A percentile compares a stretch with the other conserved stretches of the same genome.
Evolutionary conservation across 495 filamentous ascomycete species (phyloP).

Genomic region (Tuber aestivum): DNA sequence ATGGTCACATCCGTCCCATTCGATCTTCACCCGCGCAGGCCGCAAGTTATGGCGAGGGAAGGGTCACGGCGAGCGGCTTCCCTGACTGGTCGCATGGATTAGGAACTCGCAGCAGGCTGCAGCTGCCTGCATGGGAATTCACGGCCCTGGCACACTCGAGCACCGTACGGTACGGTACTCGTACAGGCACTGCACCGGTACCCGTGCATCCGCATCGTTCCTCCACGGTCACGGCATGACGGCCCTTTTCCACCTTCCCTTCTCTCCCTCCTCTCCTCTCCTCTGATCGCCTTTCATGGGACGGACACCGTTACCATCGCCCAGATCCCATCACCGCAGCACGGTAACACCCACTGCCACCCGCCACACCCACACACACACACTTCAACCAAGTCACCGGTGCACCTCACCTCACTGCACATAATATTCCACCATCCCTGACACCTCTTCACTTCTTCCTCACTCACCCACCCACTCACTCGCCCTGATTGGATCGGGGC

Average conservation of each 20-base stretch:
- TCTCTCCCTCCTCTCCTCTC: neutral
- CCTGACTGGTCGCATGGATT: neutral
- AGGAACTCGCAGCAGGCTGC: neutral
- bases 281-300: neutral
- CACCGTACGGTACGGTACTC: no score
- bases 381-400: neutral
- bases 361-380: neutral
- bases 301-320: conserved; percentile 2
- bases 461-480: neutral
- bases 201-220: neutral
- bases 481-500: neutral
- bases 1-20: conserved; percentile 26
- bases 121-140: neutral
- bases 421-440: neutral
- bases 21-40: conserved; percentile 30
- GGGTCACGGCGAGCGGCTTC: neutral
- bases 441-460: neutral
- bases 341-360: neutral
- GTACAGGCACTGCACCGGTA: no score
- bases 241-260: neutral
- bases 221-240: neutral
- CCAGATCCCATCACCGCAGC: neutral
- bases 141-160: neutral
- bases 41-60: neutral
- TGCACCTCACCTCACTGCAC: neutral